Base-by-base conservation (phyloP, 2,329 filamentous ascomycete genomes). In the Aspergillus pseudonomiae region DNA sequence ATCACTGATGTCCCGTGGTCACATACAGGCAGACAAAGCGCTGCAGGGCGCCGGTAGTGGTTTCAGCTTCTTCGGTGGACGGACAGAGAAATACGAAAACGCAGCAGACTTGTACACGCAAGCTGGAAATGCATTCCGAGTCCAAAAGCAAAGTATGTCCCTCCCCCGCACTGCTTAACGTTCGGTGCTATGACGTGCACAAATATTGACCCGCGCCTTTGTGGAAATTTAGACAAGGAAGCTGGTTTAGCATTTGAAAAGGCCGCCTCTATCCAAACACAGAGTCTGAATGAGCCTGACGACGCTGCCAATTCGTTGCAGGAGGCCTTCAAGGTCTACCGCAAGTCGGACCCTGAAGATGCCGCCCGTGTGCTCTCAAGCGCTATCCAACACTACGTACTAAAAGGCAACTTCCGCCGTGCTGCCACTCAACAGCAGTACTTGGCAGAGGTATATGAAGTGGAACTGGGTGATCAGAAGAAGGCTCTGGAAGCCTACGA, bases 321-420 rank as follows among this genome's bases (percentile, higher is more conserved):
- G 73, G 94, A 98, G 78, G 95, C 95, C 59, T 98, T 94, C 86
- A 97, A 98, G 83, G 91, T 93, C 64, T 98, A 97, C 82, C 87
- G 90, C 73, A 96, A 93, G 80, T 89, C 91, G 59, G 89, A 92
- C 72, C 93, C 93, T 24, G 85, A 92, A 75, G 90, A 94, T 73
- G 94, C 94, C 19, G 92, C 91, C 50, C 85, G 92, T 65, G 93
- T 92, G 74, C 83, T 97, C 61, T 88, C 93, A 68, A 82, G 89
- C 68, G 91, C 93, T 46, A 93, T 98, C 75, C 84, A 88, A 63
- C 91, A 95, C 77, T 98, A 96, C 80, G 94, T 92, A 71, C 81
- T 87, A 70, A 94, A 93, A 80, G 94, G 94, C 66, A 97, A 97
- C 79, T 94, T 97, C 80, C 87, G 94, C 70, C 87, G 94, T 62